A percentile compares a stretch with the other conserved stretches of the same genome.
These are phyloP conservation scores for Umbelopsis sp. DNA, from an alignment of 192 early-diverging fungal genomes.

Conservation along the genomic window DNA sequence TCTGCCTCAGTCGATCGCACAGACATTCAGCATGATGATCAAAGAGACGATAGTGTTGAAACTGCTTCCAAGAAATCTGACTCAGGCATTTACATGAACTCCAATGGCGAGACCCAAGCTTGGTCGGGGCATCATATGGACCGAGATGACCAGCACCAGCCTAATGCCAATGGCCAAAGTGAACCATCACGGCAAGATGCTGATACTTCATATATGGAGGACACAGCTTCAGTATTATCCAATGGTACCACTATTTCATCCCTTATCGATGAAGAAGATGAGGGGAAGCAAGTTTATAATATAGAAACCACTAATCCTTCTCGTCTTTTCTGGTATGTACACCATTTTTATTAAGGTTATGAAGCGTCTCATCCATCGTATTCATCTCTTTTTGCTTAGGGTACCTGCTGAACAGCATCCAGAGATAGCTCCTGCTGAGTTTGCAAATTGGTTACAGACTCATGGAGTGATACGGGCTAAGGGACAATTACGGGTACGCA, in stretches of 20 bases:
- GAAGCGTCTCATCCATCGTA: background rate
- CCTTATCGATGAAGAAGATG: constrained; percentile 20
- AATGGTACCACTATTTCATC: constrained; percentile 10
- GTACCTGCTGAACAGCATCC: constrained; percentile 30
- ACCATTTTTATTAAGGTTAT: background rate
- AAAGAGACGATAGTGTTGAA: constrained; percentile 15
- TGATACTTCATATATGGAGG: background rate
- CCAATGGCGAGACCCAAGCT: background rate
- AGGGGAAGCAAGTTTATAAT: constrained; percentile 10
- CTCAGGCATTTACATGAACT: constrained; percentile 8
- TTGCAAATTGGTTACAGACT: constrained; percentile 25
- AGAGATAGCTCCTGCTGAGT: constrained; percentile 28
- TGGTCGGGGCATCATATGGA: background rate
- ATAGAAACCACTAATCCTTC: constrained; percentile 21
- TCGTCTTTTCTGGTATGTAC: constrained; percentile 23
- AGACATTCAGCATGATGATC: background rate
- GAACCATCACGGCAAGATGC: background rate
- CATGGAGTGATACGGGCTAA: constrained; percentile 9
- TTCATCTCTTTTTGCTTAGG: constrained; percentile 6
- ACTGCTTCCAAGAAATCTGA: constrained; percentile 5
- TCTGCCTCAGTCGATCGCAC: background rate
- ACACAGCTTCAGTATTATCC: constrained; percentile 9
- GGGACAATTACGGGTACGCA: constrained; percentile 3
- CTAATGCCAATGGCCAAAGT: background rate
- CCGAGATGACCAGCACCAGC: background rate